Conservation (phyloP, 2,329 filamentous ascomycete species). For the Ceratocystiopsis sp. region DNA sequence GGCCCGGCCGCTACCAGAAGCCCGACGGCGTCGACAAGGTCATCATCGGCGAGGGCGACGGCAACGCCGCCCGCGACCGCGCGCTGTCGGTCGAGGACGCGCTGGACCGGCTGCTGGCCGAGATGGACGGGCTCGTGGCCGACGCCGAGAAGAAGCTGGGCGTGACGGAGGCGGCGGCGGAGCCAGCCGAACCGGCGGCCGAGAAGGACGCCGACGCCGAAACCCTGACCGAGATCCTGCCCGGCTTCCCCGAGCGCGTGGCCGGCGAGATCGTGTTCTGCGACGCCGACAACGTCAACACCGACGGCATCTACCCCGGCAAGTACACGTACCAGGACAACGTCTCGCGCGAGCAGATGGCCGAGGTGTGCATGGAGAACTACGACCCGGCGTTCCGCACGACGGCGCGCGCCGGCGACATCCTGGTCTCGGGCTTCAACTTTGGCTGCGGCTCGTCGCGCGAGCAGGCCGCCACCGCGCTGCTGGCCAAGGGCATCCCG, state of each 20-base stretch:
- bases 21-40: constrained; percentile 21
- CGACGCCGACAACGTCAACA: constrained; percentile 71
- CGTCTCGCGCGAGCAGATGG: constrained; percentile 63
- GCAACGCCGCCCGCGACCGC: constrained; percentile 7
- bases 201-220: constrained; percentile 17
- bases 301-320: constrained; percentile 76
- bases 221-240: constrained; percentile 51
- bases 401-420: constrained; percentile 52
- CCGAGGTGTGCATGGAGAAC: constrained; percentile 82
- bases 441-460: constrained; percentile 59
- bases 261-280: constrained; percentile 77
- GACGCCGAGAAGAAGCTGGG: constrained; percentile 26
- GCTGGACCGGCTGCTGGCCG: constrained; percentile 51
- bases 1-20: constrained; percentile 58
- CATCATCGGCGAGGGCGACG: constrained; percentile 15
- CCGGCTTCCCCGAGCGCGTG: constrained; percentile 73
- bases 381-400: constrained; percentile 59
- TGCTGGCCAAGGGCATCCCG: constrained; percentile 64
- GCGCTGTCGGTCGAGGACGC: constrained; percentile 39
- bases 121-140: constrained; percentile 47
- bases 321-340: constrained; percentile 72
- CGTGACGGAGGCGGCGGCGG: constrained; percentile 10
- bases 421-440: constrained; percentile 74
- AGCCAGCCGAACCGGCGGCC: constrained; percentile 13
- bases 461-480: constrained; percentile 78